Percentiles rank a stretch among this genome's conserved stretches.
Evolutionary conservation across 805 yeast species (phyloP).

Genomic region (Candida palmyrensis): DNA sequence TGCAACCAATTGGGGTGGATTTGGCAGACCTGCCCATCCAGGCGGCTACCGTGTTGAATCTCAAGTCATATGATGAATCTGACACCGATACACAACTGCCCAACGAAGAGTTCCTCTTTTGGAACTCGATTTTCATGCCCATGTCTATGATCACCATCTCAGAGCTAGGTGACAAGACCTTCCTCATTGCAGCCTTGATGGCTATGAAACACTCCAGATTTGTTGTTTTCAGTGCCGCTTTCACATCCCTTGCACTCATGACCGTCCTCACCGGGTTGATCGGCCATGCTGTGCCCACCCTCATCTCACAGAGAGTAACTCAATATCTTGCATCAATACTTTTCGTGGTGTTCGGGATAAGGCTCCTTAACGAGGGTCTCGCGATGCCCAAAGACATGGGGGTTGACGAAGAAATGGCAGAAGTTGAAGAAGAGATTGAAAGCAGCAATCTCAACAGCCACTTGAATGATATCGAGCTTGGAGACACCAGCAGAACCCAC

Average conservation of each 20-base stretch:
- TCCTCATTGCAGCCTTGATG: slow-evolving; percentile 94
- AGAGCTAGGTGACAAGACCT: slow-evolving; percentile 97
- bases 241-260: slow-evolving; percentile 82
- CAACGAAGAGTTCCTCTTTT: too few species aligned
- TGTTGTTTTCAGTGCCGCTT: slow-evolving; percentile 86
- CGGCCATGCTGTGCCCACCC: slow-evolving; percentile 85
- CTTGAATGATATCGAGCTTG: slow-evolving; percentile 58
- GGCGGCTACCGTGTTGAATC: too few species aligned
- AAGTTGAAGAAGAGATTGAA: slow-evolving; percentile 91
- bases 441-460: slow-evolving; percentile 49
- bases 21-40: too few species aligned
- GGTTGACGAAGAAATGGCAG: slow-evolving; percentile 92
- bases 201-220: slow-evolving; percentile 88
- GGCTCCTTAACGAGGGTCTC: slow-evolving; percentile 74
- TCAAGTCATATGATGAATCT: too few species aligned
- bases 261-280: slow-evolving; percentile 84
- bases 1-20: too few species aligned
- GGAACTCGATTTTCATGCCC: slow-evolving; percentile 69
- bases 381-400: slow-evolving; percentile 78
- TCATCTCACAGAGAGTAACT: slow-evolving; percentile 75
- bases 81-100: slow-evolving; percentile 7
- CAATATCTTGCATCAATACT: slow-evolving; percentile 76
- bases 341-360: slow-evolving; percentile 78
- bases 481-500: slow-evolving; percentile 15
- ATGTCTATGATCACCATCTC: slow-evolving; percentile 89